These are phyloP conservation scores for Trichoderma oligosporum DNA, from an alignment of 2,329 filamentous ascomycete genomes.

Conservation along the genomic window DNA sequence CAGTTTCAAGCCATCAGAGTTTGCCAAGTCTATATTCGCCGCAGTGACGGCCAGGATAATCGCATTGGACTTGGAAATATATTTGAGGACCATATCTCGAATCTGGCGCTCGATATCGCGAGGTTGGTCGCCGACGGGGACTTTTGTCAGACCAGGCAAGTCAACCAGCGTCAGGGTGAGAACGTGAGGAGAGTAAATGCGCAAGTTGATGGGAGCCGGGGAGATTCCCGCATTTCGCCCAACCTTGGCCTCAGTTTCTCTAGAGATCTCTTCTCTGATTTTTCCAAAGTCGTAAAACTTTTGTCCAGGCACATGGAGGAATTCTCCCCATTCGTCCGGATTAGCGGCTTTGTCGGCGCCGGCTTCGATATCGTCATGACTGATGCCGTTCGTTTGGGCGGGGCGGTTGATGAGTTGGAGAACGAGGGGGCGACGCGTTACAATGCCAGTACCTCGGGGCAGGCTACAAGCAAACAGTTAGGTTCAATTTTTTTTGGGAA, in stretches of 20 bases:
- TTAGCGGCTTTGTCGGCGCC: slow-evolving; percentile 85
- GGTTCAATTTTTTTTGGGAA: not conserved
- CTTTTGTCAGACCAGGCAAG: slow-evolving; percentile 92
- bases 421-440: slow-evolving; percentile 91
- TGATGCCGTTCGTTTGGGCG: slow-evolving; percentile 69
- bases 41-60: slow-evolving; percentile 96
- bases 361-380: slow-evolving; percentile 59
- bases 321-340: slow-evolving; percentile 96
- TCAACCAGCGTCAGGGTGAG: slow-evolving; percentile 95
- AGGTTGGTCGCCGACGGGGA: slow-evolving; percentile 93
- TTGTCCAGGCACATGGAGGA: slow-evolving; percentile 93
- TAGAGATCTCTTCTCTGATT: slow-evolving; percentile 94
- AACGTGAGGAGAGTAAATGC: slow-evolving; percentile 98
- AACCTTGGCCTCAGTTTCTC: slow-evolving; percentile 95
- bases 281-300: slow-evolving; percentile 99
- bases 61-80: slow-evolving; percentile 96
- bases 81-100: slow-evolving; percentile 95
- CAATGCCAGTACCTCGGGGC: slow-evolving; percentile 94
- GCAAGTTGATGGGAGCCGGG: slow-evolving; percentile 91
- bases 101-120: slow-evolving; percentile 97
- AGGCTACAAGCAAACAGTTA: slow-evolving; percentile 54
- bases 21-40: slow-evolving; percentile 96
- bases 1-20: slow-evolving; percentile 95
- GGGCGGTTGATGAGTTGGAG: slow-evolving; percentile 96
- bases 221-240: slow-evolving; percentile 96